phyloP scores from a whole-genome alignment of 2,329 filamentous ascomycete genomes.

The Aureobasidium sp. region DNA sequence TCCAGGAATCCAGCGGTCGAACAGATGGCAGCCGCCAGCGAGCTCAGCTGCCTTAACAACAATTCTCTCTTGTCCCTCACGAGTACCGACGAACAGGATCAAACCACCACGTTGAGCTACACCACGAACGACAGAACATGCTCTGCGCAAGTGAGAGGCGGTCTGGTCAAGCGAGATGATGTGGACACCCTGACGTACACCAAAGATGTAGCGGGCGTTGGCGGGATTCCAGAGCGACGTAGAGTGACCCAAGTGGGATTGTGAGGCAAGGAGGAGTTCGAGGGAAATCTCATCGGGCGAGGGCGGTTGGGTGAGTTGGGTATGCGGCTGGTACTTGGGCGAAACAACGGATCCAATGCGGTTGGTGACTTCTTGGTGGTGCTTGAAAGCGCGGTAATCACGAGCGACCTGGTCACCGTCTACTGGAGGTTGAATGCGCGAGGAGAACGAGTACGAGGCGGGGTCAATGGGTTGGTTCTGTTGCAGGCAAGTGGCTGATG shows the following conservation, averaged over 20 bases:
- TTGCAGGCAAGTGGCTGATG: constrained; percentile 19
- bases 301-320: constrained; percentile 65
- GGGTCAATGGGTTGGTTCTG: constrained; percentile 5
- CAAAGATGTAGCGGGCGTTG: constrained; percentile 91
- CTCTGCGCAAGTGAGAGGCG: constrained; percentile 80
- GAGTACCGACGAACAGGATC: constrained; percentile 84
- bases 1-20: constrained; percentile 87
- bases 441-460: constrained; percentile 20
- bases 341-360: constrained; percentile 32
- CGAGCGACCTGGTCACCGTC: constrained; percentile 26
- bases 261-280: constrained; percentile 79
- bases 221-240: constrained; percentile 89
- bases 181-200: constrained; percentile 78
- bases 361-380: constrained; percentile 31
- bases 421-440: constrained; percentile 18
- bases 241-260: constrained; percentile 83
- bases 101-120: constrained; percentile 75
- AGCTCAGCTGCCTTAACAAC: constrained; percentile 75
- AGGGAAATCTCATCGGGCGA: constrained; percentile 73
- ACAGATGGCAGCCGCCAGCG: constrained; percentile 75
- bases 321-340: constrained; percentile 55
- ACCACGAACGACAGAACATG: constrained; percentile 84
- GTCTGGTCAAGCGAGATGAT: constrained; percentile 89
- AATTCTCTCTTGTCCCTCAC: constrained; percentile 69
- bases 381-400: constrained; percentile 36